phyloP scores from a whole-genome alignment of 768 basidiomycete genomes.

The Hericium rajendrae region DNA sequence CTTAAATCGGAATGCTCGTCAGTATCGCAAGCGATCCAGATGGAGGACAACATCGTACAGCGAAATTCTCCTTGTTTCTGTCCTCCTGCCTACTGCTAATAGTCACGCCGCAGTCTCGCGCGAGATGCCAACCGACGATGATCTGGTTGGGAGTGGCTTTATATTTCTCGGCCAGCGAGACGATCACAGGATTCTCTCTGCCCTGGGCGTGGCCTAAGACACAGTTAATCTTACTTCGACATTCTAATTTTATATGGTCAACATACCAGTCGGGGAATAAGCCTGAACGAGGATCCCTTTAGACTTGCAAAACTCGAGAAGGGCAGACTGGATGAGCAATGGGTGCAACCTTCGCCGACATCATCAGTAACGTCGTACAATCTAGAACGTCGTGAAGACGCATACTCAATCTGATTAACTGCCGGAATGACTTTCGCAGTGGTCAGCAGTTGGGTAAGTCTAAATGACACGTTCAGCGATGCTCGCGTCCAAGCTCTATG shows the following conservation, averaged over 20 bases:
- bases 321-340: conserved; percentile 65
- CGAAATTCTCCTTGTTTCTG: background rate
- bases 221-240: background rate
- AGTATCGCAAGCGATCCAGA: background rate
- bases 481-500: background rate
- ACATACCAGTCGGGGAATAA: conserved; percentile 70
- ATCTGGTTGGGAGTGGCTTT: background rate
- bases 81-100: background rate
- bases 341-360: conserved; percentile 35
- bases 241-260: too few relatives aligned
- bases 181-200: background rate
- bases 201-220: background rate
- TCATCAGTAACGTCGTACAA: background rate
- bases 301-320: conserved; percentile 49
- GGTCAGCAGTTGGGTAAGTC: conserved; percentile 38
- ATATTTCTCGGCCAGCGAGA: background rate
- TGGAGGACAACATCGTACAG: background rate
- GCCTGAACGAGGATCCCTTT: conserved; percentile 69
- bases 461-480: too few relatives aligned
- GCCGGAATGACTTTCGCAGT: conserved; percentile 59
- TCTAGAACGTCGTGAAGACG: background rate
- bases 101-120: background rate
- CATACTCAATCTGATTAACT: conserved; percentile 46
- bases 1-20: background rate
- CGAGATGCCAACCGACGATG: background rate